Evolutionary conservation across 1,139 yeast species (phyloP), one percentile per base, ranked within the genome.

Genomic region (Zygosaccharomyces sapae): DNA sequence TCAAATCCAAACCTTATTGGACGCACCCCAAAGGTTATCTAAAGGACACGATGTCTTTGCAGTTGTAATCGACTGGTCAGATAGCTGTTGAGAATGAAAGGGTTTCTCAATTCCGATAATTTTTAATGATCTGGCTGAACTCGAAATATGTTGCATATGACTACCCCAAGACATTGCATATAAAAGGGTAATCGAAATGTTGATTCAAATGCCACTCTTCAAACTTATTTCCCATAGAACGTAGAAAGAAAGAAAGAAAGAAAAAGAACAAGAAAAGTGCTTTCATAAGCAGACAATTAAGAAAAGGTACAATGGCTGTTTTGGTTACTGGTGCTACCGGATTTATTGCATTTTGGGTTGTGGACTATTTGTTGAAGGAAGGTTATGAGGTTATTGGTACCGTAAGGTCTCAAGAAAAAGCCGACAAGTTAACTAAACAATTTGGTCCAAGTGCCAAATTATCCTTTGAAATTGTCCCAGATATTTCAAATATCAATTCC

Each of bases 241-340:
- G 16, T 16, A 2, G 2, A 16, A 16, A 16, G 2, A 16, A 16
- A 16, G n/a, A n/a, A n/a, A n/a, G n/a, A n/a, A n/a, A n/a, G n/a
- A n/a, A n/a, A 22, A 22, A 7, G 9, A 22, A 22, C 5, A 4
- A 7, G 7, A 22, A 22, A 22, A 22, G 25, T 6, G 25, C 7
- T 22, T 22, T 22, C 7, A 22, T 5, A 22, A 1, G 7, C 25
- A 22, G 25, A 24, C 10, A 24, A 24, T 24, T 2, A 24, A 24
- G 3, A 2, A 22, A 12, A 19, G 16, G 16, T n/a, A 18, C 8
- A 27, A 44, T 44, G 47, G 47, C 62, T 12, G 73, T 71, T 16
- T 69, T 73, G 41, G 68, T 76, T 33, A 68, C 79, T 3, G 81
- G 80, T 24, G 78, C 78, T 22, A 65, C 74, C 19, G 80, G 80